Conservation (phyloP, 495 filamentous ascomycete species). For the Copromyces sp. region DNA sequence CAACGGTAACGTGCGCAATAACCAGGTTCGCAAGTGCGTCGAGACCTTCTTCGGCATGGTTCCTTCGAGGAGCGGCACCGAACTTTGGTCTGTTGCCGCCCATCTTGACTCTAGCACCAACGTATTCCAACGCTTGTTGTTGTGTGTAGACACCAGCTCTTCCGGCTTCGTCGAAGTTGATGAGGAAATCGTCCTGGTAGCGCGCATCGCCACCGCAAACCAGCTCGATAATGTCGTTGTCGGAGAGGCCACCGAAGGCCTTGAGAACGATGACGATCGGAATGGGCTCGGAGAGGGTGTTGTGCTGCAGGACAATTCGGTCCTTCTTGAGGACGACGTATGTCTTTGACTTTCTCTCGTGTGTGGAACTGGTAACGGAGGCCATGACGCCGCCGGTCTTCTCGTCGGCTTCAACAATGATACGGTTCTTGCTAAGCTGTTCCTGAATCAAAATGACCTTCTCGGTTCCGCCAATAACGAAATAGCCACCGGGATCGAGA, state of each 20-base stretch:
- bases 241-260: conserved; percentile 85
- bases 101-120: conserved; percentile 78
- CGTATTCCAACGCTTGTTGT: conserved; percentile 87
- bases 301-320: conserved; percentile 79
- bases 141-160: conserved; percentile 78
- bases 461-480: conserved; percentile 76
- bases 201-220: conserved; percentile 72
- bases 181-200: conserved; percentile 86
- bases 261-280: conserved; percentile 88
- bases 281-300: conserved; percentile 82
- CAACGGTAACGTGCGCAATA: conserved; percentile 85
- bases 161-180: conserved; percentile 87
- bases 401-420: conserved; percentile 86
- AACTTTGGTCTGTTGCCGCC: conserved; percentile 41
- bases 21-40: conserved; percentile 87
- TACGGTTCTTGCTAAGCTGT: conserved; percentile 95
- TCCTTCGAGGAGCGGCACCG: conserved; percentile 39
- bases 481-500: conserved; percentile 93
- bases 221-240: conserved; percentile 85
- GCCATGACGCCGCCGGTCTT: conserved; percentile 90
- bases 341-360: conserved; percentile 94
- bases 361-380: conserved; percentile 95
- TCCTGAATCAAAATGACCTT: conserved; percentile 98
- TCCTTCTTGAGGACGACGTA: conserved; percentile 92
- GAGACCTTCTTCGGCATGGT: conserved; percentile 75